Conservation (phyloP, 306 rosid genomes). For the Herpetospermum pedunculosum region DNA sequence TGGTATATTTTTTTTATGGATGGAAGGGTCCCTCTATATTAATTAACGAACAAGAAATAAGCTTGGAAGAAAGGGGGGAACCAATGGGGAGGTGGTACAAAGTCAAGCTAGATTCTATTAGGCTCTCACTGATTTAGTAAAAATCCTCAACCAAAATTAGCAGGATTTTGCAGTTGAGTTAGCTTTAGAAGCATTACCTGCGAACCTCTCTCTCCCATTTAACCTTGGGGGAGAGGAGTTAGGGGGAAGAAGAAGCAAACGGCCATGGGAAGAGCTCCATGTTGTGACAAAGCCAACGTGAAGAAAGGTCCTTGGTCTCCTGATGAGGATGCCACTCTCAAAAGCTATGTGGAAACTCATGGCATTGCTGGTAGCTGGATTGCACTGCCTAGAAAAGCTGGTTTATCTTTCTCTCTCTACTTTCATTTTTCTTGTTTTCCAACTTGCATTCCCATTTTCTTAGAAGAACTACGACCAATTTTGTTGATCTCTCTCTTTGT, state of each 20-base stretch:
- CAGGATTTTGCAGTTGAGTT: neutral
- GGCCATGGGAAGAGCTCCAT: slow-evolving; percentile 87
- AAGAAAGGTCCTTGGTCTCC: slow-evolving; percentile 95
- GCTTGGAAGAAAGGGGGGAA: neutral
- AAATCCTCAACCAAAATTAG: neutral
- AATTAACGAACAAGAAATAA: neutral
- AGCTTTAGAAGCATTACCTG: neutral
- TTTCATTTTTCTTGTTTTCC: neutral
- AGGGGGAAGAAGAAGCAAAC: neutral
- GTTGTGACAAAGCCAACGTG: slow-evolving; percentile 82
- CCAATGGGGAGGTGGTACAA: neutral
- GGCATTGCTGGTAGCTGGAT: slow-evolving; percentile 83
- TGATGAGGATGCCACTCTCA: slow-evolving; percentile 77
- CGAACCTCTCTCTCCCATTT: neutral
- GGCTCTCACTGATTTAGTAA: neutral
- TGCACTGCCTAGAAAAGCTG: slow-evolving; percentile 75
- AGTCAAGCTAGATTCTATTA: neutral
- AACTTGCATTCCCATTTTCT: neutral
- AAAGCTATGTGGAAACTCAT: slow-evolving; percentile 38
- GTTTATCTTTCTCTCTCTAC: slow-evolving; percentile 24
- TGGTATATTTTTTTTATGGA: neutral
- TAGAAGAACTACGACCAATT: neutral
- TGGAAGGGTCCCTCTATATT: neutral
- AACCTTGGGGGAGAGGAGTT: neutral
- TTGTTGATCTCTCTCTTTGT: neutral